Percentiles rank a stretch among this genome's conserved stretches.
These are phyloP conservation scores for Colletotrichum neosansevieriae DNA, from an alignment of 2,329 filamentous ascomycete genomes.

Conservation along the genomic window DNA sequence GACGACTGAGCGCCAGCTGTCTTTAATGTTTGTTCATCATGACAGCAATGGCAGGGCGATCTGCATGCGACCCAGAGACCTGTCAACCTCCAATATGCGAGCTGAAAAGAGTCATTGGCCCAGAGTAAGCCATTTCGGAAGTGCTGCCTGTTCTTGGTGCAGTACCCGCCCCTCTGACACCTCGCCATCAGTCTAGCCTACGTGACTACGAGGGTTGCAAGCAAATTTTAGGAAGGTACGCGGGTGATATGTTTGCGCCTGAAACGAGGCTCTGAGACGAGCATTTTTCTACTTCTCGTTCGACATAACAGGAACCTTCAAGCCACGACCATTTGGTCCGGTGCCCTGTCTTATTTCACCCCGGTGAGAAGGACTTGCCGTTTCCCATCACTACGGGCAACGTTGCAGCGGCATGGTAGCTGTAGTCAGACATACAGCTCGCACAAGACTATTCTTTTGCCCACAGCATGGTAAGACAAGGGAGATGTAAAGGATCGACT, in stretches of 20 bases:
- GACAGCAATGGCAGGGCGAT: constrained; percentile 10
- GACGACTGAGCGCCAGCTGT: neutral
- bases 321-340: neutral
- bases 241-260: neutral
- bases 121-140: constrained; percentile 11
- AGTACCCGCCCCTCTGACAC: neutral
- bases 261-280: constrained; percentile 17
- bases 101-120: constrained; percentile 18
- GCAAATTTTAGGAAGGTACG: neutral
- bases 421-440: neutral
- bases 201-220: neutral
- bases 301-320: neutral
- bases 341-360: neutral
- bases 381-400: neutral
- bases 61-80: constrained; percentile 14
- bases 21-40: constrained; percentile 8
- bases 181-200: neutral
- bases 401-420: neutral
- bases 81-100: neutral
- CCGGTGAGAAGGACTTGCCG: neutral
- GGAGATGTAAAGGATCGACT: constrained; percentile 20
- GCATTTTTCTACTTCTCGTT: neutral
- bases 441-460: neutral
- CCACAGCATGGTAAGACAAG: constrained; percentile 5
- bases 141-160: constrained; percentile 19